Evolutionary conservation across 441 rosid genomes (phyloP), one percentile per base, ranked within the genome.

Genomic region (Populus hybrid): DNA sequence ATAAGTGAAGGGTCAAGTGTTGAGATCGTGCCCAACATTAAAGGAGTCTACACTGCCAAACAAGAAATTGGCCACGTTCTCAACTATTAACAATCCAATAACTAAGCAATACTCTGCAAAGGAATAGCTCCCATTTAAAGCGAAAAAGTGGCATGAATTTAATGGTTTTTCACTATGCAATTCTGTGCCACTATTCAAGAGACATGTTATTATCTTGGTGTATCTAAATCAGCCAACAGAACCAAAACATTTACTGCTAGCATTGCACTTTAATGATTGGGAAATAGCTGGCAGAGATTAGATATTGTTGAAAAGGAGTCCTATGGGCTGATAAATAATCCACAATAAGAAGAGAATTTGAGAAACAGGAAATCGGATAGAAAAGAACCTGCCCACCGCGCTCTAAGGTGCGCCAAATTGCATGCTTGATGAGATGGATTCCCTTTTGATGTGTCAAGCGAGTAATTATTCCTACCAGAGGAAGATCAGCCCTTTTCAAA

Each of bases 381-480:
- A 69, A 75, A 7, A 34, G 63, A 59, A 95, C 99, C 94, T 94
- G 99, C 83, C 99, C 99, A 74, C 81, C 81, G 9, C 94, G 93
- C 59, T 94, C 98, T 83, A 96, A 87, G 57, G 96, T 84, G 78
- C 83, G 97, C 89, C 85, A 74, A 38, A 96, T 91, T n/a, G 99
- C 98, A 76, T 96, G 97, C 84, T 94, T 91, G 86, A 96, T 96
- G 75, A 94, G 90, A 85, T 91, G 96, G 79, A 94, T 94, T 81
- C 99, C 99, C 86, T 96, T 96, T 84, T 96, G 99, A 81, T 91
- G 98, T 46, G 99, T 96, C 78, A 96, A 90, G 77, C 98, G 98
- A 36, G 94, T 87, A 73, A 96, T 89, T 77, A 94, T 89, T 73
- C 98, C 99, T 30, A 96, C 89, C 74, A 96, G 61, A 40, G 99